Base-by-base conservation (phyloP, 176 grass and related monocot species). In the Thinopyrum elongatum region DNA sequence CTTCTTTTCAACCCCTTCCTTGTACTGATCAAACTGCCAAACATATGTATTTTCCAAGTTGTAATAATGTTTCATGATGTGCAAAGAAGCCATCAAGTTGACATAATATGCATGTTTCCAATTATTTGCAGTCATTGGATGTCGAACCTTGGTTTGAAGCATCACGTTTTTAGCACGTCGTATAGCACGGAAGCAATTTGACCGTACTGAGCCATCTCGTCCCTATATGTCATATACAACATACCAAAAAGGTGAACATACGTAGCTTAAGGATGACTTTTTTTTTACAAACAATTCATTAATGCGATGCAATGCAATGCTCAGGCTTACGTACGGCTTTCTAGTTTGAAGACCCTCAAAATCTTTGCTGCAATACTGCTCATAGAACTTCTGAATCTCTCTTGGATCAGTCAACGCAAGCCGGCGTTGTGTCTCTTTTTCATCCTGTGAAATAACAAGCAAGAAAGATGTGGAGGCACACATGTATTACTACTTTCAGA, bases 351-450 rank as follows among this genome's bases (percentile, higher is more conserved):
- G 7, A 53, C 60, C 88, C 12, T 65, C 89, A 9, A 95, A 76
- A 84, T 91, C 38, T 31, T 68, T 72, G 65, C 16, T 81, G 80
- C 91, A 94, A 80, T 95, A 98, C 5, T 15, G 4, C 67, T 88
- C 72, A 81, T 95, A 98, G 78, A 91, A 98, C 74, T 1, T 84
- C 44, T 94, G 93, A 78, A 98, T 92, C 88, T 95, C 95, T 49
- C n/a, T 84, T 79, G 91, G 65, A 84, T 98, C 95, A 13, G 60
- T 89, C 58, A 1, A 10, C 38, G 91, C 89, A 65, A 91, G 88
- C 25, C 0, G 76, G 47, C 59, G 84, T 47, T 55, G 11, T 84
- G 86, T 92, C 8, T 92, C 91, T 5, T n/a, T 13, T 89, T 94
- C 95, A 92, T 94, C 95, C 95, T 98, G 73, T 38, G 47, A 79